phyloP scores from a whole-genome alignment of 1,139 yeast genomes.

The Blastobotrys serpentis region DNA sequence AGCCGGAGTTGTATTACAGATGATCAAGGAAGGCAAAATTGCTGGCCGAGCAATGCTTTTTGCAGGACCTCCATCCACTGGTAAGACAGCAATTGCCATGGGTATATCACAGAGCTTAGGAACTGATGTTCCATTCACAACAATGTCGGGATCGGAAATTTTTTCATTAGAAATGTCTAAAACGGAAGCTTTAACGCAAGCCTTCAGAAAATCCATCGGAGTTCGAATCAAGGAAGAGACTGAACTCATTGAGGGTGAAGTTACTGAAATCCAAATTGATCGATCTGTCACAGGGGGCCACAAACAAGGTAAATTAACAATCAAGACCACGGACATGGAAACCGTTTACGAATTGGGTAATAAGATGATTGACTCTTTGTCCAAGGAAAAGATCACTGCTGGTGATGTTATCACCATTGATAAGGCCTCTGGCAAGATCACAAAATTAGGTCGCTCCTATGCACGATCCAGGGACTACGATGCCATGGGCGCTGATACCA shows the following conservation, averaged over 20 bases:
- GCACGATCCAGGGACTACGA: constrained; percentile 97
- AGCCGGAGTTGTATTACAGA: constrained; percentile 87
- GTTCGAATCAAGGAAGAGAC: constrained; percentile 95
- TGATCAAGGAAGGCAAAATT: constrained; percentile 90
- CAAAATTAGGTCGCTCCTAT: constrained; percentile 92
- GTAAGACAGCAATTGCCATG: constrained; percentile 98
- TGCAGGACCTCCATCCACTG: constrained; percentile 99
- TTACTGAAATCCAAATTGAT: constrained; percentile 96
- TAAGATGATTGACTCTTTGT: constrained; percentile 94
- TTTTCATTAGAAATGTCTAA: constrained; percentile 88
- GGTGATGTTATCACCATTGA: constrained; percentile 97
- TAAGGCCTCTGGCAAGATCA: constrained; percentile 90
- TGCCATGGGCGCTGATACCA: constrained; percentile 99
- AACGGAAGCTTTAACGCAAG: constrained; percentile 94
- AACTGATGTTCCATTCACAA: constrained; percentile 90
- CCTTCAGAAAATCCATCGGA: constrained; percentile 93
- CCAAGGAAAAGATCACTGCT: constrained; percentile 93
- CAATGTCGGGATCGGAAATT: constrained; percentile 90
- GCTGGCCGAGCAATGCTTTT: constrained; percentile 95
- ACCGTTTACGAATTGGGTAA: constrained; percentile 95
- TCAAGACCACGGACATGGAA: constrained; percentile 98
- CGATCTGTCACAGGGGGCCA: constrained; percentile 96
- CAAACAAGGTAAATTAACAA: constrained; percentile 95
- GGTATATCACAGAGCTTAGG: constrained; percentile 91
- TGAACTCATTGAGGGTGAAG: constrained; percentile 97